phyloP scores from a whole-genome alignment of 164 flowering plant species.

The Macadamia integrifolia region DNA sequence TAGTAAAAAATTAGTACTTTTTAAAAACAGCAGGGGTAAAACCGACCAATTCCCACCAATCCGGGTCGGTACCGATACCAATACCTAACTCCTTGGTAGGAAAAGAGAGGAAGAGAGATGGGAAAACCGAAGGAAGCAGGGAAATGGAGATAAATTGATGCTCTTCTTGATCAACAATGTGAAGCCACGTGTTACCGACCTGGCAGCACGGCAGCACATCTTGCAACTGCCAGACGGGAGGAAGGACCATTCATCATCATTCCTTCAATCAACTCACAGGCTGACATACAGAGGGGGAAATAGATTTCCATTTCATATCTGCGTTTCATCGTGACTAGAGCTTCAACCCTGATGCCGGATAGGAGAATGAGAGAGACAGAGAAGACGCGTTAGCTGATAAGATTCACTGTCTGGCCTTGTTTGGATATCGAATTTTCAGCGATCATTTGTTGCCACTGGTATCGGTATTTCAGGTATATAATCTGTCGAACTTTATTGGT shows the following conservation, averaged over 20 bases:
- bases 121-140: not conserved
- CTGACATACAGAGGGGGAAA: not conserved
- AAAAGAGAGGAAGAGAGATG: not conserved
- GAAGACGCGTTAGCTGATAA: too few species aligned
- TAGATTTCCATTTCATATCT: not conserved
- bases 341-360: not conserved
- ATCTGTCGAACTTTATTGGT: not conserved
- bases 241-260: conserved; percentile 10
- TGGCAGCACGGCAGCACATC: conserved; percentile 31
- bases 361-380: too few species aligned
- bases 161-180: conserved; percentile 14
- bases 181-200: conserved; percentile 49
- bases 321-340: too few species aligned
- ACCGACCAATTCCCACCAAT: too few species aligned
- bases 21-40: too few species aligned
- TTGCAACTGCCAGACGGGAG: conserved; percentile 17
- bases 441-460: not conserved
- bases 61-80: too few species aligned
- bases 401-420: too few species aligned
- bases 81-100: too few species aligned
- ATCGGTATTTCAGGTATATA: not conserved
- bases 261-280: conserved; percentile 7
- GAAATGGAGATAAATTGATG: conserved; percentile 21
- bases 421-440: not conserved
- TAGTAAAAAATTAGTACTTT: too few species aligned